Percentiles rank a stretch among this genome's conserved stretches.
These are phyloP conservation scores for Macrolepiota albuminosa DNA, from an alignment of 768 basidiomycete genomes.

Conservation along the genomic window DNA sequence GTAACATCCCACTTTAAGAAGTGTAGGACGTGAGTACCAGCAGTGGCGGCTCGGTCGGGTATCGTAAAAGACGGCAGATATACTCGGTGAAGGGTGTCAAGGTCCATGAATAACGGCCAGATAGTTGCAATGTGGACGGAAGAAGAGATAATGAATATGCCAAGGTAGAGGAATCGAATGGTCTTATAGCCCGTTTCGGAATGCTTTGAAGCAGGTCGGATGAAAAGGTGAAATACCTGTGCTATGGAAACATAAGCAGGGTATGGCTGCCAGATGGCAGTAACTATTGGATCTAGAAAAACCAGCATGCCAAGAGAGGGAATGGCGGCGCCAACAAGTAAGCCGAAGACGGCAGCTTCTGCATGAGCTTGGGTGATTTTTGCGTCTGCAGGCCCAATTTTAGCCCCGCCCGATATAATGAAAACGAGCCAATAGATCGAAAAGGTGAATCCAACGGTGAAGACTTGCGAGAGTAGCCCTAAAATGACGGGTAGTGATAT, in stretches of 20 bases:
- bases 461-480: constrained; percentile 35
- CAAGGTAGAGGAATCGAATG: constrained; percentile 34
- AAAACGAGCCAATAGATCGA: constrained; percentile 47
- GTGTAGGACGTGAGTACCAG: constrained; percentile 27
- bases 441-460: constrained; percentile 37
- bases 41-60: constrained; percentile 20
- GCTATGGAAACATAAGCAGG: constrained; percentile 44
- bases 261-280: constrained; percentile 51
- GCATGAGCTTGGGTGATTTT: constrained; percentile 41
- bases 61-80: constrained; percentile 32
- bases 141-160: constrained; percentile 35
- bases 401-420: constrained; percentile 32
- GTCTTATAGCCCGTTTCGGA: constrained; percentile 31
- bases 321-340: constrained; percentile 39
- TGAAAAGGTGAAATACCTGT: constrained; percentile 30
- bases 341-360: constrained; percentile 47
- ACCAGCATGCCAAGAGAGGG: constrained; percentile 42
- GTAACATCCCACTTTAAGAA: constrained; percentile 50
- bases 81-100: constrained; percentile 24
- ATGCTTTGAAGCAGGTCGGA: constrained; percentile 30
- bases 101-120: constrained; percentile 29
- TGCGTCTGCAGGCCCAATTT: constrained; percentile 15
- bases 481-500: constrained; percentile 39
- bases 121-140: constrained; percentile 37
- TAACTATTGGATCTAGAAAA: constrained; percentile 36